Percentiles rank a stretch among this genome's conserved stretches.
Evolutionary conservation across 2,329 filamentous ascomycete species (phyloP).

Genomic region (Didymella glomerata): DNA sequence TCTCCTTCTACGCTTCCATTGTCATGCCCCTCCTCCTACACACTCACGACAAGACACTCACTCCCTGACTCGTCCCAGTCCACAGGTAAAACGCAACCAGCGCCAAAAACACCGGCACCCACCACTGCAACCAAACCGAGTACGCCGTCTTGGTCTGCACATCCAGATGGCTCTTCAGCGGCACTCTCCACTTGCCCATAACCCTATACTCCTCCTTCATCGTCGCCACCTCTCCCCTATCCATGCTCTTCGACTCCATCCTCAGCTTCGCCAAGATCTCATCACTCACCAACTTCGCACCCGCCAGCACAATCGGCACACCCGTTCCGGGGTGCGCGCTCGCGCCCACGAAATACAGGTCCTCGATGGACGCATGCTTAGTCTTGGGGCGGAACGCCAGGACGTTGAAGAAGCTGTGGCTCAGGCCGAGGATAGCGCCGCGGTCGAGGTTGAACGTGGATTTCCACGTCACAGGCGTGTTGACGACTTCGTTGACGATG

Average conservation of each 20-base stretch:
- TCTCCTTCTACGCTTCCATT: no score
- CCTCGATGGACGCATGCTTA: slow-evolving; percentile 58
- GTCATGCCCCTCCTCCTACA: no score
- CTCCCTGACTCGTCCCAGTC: slow-evolving; percentile 10
- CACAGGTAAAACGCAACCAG: slow-evolving; percentile 13
- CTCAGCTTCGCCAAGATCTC: slow-evolving; percentile 58
- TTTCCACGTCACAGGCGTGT: slow-evolving; percentile 72
- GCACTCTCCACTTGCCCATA: slow-evolving; percentile 14
- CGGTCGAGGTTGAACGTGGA: slow-evolving; percentile 76
- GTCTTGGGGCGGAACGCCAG: slow-evolving; percentile 71
- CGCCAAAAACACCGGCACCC: slow-evolving; percentile 14
- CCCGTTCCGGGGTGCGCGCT: slow-evolving; percentile 79
- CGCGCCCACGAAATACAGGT: slow-evolving; percentile 76
- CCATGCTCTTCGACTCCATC: slow-evolving; percentile 22
- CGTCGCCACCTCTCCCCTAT: slow-evolving; percentile 14
- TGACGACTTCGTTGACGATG: slow-evolving; percentile 69
- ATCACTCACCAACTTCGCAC: slow-evolving; percentile 68
- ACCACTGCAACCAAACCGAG: slow-evolving; percentile 22
- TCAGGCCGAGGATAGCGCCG: slow-evolving; percentile 76
- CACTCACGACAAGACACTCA: slow-evolving; percentile 17
- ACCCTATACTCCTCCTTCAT: slow-evolving; percentile 20
- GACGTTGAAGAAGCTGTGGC: slow-evolving; percentile 78
- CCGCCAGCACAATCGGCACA: slow-evolving; percentile 76
- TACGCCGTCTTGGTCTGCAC: slow-evolving; percentile 20
- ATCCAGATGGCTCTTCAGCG: slow-evolving; percentile 18